Evolutionary conservation across 78 protist species (phyloP).

Genomic region (Pigoraptor vietnamica): DNA sequence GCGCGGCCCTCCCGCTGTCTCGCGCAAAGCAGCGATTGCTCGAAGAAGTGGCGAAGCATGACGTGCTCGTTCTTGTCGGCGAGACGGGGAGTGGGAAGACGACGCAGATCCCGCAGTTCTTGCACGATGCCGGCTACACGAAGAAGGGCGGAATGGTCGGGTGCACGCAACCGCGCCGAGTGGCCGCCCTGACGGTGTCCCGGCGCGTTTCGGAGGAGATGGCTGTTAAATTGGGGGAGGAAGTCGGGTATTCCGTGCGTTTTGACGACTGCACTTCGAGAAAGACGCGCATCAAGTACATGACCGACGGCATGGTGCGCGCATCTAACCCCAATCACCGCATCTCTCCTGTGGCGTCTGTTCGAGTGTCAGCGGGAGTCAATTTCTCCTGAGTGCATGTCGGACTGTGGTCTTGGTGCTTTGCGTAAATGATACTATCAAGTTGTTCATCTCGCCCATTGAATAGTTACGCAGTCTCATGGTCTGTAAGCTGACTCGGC

Average conservation of each 20-base stretch:
- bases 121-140: slow-evolving; percentile 87
- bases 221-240: slow-evolving; percentile 41
- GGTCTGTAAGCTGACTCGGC: not conserved
- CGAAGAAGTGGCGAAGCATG: slow-evolving; percentile 74
- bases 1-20: no score
- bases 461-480: not conserved
- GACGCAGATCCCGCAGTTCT: slow-evolving; percentile 91
- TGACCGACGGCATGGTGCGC: no score
- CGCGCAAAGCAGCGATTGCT: slow-evolving; percentile 78
- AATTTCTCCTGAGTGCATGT: no score
- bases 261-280: slow-evolving; percentile 55
- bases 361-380: no score
- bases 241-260: slow-evolving; percentile 81
- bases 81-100: slow-evolving; percentile 93
- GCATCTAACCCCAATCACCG: no score
- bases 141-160: slow-evolving; percentile 60
- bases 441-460: no score
- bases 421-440: no score
- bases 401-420: no score
- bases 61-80: slow-evolving; percentile 74
- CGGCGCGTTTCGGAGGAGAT: slow-evolving; percentile 93
- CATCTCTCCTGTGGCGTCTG: no score
- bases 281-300: slow-evolving; percentile 78
- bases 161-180: slow-evolving; percentile 98
- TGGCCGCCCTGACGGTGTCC: slow-evolving; percentile 94